phyloP scores from a whole-genome alignment of 2,329 filamentous ascomycete species.

The Fusarium incarnatum region DNA sequence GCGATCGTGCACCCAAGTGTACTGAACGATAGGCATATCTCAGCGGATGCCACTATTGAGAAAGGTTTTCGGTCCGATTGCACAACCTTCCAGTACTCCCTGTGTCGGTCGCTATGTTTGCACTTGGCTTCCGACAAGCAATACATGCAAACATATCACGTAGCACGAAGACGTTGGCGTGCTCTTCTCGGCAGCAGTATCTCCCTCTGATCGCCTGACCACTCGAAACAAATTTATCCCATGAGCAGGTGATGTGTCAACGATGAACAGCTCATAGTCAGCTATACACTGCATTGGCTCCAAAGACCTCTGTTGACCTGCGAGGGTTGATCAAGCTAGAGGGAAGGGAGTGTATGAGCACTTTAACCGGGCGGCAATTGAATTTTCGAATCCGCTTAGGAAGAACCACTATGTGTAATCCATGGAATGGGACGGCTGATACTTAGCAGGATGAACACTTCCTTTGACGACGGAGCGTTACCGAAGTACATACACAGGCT shows the following conservation, averaged over 20 bases:
- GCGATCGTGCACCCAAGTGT: slow-evolving; percentile 15
- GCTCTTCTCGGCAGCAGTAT: not conserved
- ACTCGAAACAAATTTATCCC: not conserved
- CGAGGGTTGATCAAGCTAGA: not conserved
- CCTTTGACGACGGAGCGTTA: not conserved
- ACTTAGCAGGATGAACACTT: not conserved
- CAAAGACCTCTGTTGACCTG: not conserved
- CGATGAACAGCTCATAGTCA: not conserved
- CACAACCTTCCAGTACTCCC: not conserved
- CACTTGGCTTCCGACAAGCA: not conserved
- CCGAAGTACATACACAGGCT: not conserved
- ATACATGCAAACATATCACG: not conserved
- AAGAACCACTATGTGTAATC: not conserved
- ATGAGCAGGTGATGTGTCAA: not conserved
- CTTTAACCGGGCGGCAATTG: not conserved
- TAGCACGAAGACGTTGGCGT: slow-evolving; percentile 9
- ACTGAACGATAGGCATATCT: not conserved
- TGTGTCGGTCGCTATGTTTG: not conserved
- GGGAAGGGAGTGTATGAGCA: not conserved
- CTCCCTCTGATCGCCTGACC: not conserved
- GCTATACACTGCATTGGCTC: not conserved
- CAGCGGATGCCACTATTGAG: not conserved
- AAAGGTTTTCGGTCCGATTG: slow-evolving; percentile 6
- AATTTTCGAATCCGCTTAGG: not conserved
- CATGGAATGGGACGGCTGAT: not conserved